Evolutionary conservation across 108 stramenopile species (phyloP).

Genomic region (Conticribra weissflogii): DNA sequence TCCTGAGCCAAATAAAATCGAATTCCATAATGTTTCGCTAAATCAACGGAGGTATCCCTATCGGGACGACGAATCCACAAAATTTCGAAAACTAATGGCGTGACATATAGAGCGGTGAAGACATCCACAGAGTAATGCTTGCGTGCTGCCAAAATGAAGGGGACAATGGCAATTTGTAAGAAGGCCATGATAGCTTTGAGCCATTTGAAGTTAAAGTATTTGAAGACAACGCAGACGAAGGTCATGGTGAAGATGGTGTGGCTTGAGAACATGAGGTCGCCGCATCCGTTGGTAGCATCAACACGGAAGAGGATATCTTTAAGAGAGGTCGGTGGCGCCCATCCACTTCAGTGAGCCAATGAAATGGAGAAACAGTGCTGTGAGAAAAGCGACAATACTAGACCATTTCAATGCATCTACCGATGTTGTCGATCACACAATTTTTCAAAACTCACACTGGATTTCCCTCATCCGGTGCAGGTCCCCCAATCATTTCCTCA

Average conservation of each 20-base stretch:
- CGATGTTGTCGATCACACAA: too few species aligned
- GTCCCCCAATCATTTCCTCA: constrained; percentile 12
- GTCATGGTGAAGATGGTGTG: constrained; percentile 42
- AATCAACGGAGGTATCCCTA: constrained; percentile 7
- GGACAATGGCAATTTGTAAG: constrained; percentile 20
- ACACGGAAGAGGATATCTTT: constrained; percentile 26
- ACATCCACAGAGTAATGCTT: constrained; percentile 50
- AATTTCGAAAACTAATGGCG: constrained; percentile 39
- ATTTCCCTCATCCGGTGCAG: constrained; percentile 14
- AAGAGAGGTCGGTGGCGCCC: constrained; percentile 24
- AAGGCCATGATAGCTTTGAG: constrained; percentile 21
- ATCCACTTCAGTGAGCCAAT: constrained; percentile 9
- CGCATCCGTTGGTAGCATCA: constrained; percentile 43
- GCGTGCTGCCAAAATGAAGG: constrained; percentile 35
- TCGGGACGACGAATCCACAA: constrained; percentile 31
- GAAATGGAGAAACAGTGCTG: not conserved
- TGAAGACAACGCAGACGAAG: constrained; percentile 27
- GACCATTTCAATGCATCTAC: too few species aligned
- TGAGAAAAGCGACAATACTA: not conserved
- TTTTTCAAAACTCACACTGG: constrained; percentile 12
- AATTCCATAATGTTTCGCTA: constrained; percentile 34
- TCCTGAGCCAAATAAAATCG: constrained; percentile 19
- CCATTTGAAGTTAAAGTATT: constrained; percentile 36
- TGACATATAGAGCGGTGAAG: constrained; percentile 39
- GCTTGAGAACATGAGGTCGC: constrained; percentile 47